Base-by-base conservation (phyloP, 176 grass and related monocot genomes). In the Cymbopogon citratus region DNA sequence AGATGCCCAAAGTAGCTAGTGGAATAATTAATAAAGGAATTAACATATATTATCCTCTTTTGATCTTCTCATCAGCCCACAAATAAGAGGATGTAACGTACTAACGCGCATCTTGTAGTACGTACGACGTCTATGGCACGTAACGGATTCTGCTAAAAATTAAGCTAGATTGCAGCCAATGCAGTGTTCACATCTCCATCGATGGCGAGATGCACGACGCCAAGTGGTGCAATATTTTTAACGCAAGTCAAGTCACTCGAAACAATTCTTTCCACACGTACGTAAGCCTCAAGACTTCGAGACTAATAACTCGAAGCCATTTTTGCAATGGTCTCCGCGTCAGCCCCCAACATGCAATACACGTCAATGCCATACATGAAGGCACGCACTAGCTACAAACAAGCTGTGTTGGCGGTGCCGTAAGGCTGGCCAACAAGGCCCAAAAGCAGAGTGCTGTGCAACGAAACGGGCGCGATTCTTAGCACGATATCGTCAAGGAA, bases 271-370 rank as follows among this genome's bases (percentile, higher is more conserved):
- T 86, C 26, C 39, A 69, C 79, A 69, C 51, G 5, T 74, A 69
- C 51, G 5, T 74, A 60, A 36, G 57, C 46, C 19, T 48, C 36
- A 10, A 15, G 77, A 63, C 46, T 33, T 69, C 16, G 2, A 52
- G 7, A 56, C 13, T 6, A 16, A 14, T 6, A 16, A 14, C 12
- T 29, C 11, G 23, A 14, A 45, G 9, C 21, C 46, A 31, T 19
- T 23, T 23, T 34, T 26, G 79, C 78, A 71, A 87, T 87, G 86
- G 74, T 43, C 40, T 54, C 74, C 38, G 59, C 86, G 24, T 88
- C 80, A 87, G 48, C 80, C 35, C 24, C 25, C 77, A 85, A 65
- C 41, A 52, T 0, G 44, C 31, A 51, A 45, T 6, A 14, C 66
- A 65, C 26, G 36, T 36, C 28, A 68, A 63, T 75, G 86, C 27